Conservation (phyloP, 2,329 filamentous ascomycete species). For the Orbilia oligospora region DNA sequence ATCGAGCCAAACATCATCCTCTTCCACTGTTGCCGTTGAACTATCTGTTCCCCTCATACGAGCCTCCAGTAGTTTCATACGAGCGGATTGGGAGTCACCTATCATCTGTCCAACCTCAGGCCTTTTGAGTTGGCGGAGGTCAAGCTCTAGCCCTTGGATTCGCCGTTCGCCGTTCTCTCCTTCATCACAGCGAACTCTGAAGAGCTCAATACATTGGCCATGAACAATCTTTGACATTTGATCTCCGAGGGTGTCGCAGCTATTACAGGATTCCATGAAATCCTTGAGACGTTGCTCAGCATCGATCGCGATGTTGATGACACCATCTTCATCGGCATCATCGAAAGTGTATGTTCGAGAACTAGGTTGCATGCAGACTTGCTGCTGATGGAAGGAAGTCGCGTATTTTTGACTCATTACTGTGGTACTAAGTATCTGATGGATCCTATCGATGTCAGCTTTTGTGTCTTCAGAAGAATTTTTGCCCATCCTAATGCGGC, state of each 20-base stretch:
- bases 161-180: not conserved
- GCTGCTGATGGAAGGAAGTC: constrained; percentile 23
- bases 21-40: not conserved
- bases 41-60: constrained; percentile 35
- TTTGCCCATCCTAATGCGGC: not conserved
- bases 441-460: not conserved
- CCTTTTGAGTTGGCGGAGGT: constrained; percentile 24
- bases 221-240: constrained; percentile 38
- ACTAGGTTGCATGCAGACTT: constrained; percentile 28
- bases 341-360: constrained; percentile 15
- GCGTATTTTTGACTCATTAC: constrained; percentile 17
- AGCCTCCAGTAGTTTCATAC: constrained; percentile 42
- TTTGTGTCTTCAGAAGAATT: not conserved
- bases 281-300: constrained; percentile 12
- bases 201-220: constrained; percentile 45
- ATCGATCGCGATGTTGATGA: constrained; percentile 36
- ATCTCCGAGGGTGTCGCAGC: constrained; percentile 43
- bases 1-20: not conserved
- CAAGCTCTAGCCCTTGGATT: constrained; percentile 36
- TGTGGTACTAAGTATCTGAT: not conserved
- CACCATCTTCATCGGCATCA: constrained; percentile 30
- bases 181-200: constrained; percentile 40
- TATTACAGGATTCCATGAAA: constrained; percentile 21
- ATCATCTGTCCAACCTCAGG: not conserved
- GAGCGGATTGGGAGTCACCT: constrained; percentile 4